A percentile compares a stretch with the other conserved stretches of the same genome.
Evolutionary conservation across 495 filamentous ascomycete species (phyloP).

Genomic region (Trichoderma erinaceum): DNA sequence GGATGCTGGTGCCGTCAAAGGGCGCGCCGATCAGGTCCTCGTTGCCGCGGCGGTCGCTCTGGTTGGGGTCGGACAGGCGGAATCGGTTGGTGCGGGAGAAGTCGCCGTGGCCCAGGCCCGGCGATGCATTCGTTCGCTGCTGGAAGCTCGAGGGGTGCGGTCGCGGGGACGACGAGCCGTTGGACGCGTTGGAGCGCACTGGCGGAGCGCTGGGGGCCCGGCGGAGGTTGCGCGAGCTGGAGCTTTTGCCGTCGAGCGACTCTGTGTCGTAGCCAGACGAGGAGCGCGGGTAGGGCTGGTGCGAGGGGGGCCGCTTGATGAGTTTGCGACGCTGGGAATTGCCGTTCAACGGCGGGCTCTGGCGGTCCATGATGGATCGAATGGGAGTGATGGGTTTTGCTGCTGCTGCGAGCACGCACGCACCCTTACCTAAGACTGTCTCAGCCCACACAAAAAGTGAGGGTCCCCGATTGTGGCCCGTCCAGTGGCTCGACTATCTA

Average conservation of each 20-base stretch:
- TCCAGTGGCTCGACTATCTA: background rate
- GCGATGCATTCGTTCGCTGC: conserved; percentile 30
- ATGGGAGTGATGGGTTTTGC: background rate
- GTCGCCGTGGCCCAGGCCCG: conserved; percentile 30
- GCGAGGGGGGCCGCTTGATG: conserved; percentile 47
- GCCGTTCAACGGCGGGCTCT: conserved; percentile 25
- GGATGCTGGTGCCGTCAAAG: conserved; percentile 62
- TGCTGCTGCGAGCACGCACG: conserved; percentile 7
- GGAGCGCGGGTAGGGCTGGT: conserved; percentile 35
- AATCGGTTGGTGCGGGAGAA: conserved; percentile 24
- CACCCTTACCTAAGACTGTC: conserved; percentile 14
- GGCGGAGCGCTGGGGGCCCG: conserved; percentile 66
- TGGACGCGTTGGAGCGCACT: conserved; percentile 35
- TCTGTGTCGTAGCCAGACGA: conserved; percentile 38
- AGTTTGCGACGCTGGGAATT: conserved; percentile 44
- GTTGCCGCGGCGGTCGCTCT: conserved; percentile 35
- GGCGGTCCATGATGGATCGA: conserved; percentile 39
- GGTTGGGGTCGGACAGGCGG: conserved; percentile 28
- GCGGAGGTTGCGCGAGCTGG: conserved; percentile 52
- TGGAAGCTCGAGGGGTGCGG: conserved; percentile 19
- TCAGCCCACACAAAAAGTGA: conserved; percentile 10
- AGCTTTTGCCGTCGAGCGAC: conserved; percentile 45
- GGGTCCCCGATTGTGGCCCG: conserved; percentile 11
- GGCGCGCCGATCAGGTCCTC: conserved; percentile 67
- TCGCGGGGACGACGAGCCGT: conserved; percentile 38